phyloP scores from a whole-genome alignment of 2,329 filamentous ascomycete genomes.

The Neofusicoccum kwambonambiense region DNA sequence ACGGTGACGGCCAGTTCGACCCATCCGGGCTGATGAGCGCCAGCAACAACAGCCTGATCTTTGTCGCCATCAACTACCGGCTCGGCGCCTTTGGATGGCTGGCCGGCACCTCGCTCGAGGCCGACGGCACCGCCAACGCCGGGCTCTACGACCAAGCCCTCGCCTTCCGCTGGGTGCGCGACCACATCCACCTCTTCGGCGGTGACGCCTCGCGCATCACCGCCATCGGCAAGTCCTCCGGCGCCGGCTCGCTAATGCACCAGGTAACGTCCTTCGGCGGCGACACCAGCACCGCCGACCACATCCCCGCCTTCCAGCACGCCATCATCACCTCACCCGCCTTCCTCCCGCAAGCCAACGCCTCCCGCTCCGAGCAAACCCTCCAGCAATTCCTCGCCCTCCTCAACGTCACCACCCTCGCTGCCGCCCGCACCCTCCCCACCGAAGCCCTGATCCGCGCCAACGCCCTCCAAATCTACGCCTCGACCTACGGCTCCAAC shows the following conservation, averaged over 20 bases:
- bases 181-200: conserved; percentile 40
- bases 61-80: conserved; percentile 51
- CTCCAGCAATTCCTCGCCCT: conserved; percentile 33
- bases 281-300: no score
- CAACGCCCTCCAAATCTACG: conserved; percentile 31
- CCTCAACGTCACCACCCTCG: conserved; percentile 33
- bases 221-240: conserved; percentile 39
- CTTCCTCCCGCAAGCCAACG: conserved; percentile 32
- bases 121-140: conserved; percentile 34
- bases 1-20: neutral
- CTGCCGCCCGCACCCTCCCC: conserved; percentile 32
- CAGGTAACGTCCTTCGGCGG: conserved; percentile 35
- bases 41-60: conserved; percentile 35
- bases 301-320: conserved; percentile 35
- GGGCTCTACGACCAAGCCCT: conserved; percentile 39
- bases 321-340: conserved; percentile 42
- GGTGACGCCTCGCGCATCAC: conserved; percentile 39
- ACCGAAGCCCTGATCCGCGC: conserved; percentile 32
- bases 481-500: conserved; percentile 33
- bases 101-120: conserved; percentile 32
- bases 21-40: conserved; percentile 41
- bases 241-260: conserved; percentile 37
- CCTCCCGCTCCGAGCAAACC: conserved; percentile 28
- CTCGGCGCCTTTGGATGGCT: conserved; percentile 41
- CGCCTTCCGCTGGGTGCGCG: conserved; percentile 40